Evolutionary conservation across 2,329 filamentous ascomycete genomes (phyloP).

Genomic region (Hypoxylon sp.): DNA sequence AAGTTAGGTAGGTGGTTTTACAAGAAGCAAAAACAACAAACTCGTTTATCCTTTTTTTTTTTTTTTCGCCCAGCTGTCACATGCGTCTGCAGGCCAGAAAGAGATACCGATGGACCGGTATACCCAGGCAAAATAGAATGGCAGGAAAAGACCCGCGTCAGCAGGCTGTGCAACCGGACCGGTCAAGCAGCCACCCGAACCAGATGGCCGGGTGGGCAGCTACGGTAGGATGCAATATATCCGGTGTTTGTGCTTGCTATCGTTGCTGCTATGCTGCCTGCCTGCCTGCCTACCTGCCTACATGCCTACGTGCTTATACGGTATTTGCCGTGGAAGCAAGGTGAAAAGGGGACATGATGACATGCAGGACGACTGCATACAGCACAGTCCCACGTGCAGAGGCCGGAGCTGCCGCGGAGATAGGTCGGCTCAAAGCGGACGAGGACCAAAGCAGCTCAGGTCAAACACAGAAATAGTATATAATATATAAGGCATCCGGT

Average conservation of each 20-base stretch:
- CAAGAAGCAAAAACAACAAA: too few species aligned
- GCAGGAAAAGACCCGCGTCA: background rate
- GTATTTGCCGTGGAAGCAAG: background rate
- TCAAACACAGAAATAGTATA: background rate
- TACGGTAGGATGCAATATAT: background rate
- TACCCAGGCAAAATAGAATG: background rate
- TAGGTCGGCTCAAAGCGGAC: background rate
- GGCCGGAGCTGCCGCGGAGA: background rate
- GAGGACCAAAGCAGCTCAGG: background rate
- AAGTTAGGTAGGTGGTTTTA: too few species aligned
- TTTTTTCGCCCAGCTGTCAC: background rate
- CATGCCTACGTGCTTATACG: background rate
- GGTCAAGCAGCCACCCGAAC: background rate
- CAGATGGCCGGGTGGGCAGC: background rate
- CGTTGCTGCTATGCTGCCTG: background rate
- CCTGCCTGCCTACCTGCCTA: constrained; percentile 1
- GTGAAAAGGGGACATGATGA: background rate
- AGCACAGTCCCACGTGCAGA: background rate
- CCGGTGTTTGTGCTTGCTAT: background rate
- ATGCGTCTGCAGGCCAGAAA: too few species aligned
- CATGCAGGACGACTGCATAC: background rate
- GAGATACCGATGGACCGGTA: background rate
- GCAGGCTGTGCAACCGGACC: background rate
- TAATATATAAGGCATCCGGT: background rate
- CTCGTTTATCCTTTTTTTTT: too few species aligned